These are phyloP conservation scores for Cinnamomum micranthum DNA, from an alignment of 164 flowering plant species.

Conservation along the genomic window DNA sequence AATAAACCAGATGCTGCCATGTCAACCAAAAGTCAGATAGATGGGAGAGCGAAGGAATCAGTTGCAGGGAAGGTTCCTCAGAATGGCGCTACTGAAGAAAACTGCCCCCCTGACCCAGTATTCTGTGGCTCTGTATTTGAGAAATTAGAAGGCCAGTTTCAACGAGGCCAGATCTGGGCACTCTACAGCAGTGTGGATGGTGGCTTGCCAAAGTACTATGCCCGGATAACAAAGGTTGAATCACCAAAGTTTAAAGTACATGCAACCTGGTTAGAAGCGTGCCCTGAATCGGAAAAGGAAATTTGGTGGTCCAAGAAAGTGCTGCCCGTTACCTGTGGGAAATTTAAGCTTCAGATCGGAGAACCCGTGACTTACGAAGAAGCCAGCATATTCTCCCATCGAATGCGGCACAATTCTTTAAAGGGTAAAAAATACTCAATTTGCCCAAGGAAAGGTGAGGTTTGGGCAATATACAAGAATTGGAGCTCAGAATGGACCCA, in stretches of 20 bases:
- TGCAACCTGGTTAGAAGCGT: slow-evolving; percentile 37
- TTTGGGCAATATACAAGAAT: slow-evolving; percentile 66
- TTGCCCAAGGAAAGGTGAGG: slow-evolving; percentile 55
- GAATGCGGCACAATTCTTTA: slow-evolving; percentile 15
- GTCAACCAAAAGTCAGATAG: not conserved
- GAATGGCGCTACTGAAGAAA: not conserved
- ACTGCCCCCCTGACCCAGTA: slow-evolving; percentile 36
- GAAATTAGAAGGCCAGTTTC: slow-evolving; percentile 37
- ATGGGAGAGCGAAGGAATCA: not conserved
- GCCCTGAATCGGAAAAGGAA: slow-evolving; percentile 15
- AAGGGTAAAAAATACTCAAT: slow-evolving; percentile 32
- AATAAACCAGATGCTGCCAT: not conserved
- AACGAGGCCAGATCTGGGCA: slow-evolving; percentile 67
- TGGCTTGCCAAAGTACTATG: slow-evolving; percentile 63
- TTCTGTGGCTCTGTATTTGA: slow-evolving; percentile 44
- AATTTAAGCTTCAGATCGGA: slow-evolving; percentile 21
- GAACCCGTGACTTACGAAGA: not conserved
- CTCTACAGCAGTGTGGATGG: slow-evolving; percentile 52
- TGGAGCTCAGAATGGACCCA: slow-evolving; percentile 24
- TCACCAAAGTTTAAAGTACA: slow-evolving; percentile 19
- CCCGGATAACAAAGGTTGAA: slow-evolving; percentile 30
- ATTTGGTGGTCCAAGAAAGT: slow-evolving; percentile 38
- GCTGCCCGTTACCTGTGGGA: slow-evolving; percentile 54
- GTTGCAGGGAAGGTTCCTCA: not conserved
- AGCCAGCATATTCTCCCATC: slow-evolving; percentile 46